Conservation (phyloP, 495 filamentous ascomycete species). For the Astrocystis sublimbata region DNA sequence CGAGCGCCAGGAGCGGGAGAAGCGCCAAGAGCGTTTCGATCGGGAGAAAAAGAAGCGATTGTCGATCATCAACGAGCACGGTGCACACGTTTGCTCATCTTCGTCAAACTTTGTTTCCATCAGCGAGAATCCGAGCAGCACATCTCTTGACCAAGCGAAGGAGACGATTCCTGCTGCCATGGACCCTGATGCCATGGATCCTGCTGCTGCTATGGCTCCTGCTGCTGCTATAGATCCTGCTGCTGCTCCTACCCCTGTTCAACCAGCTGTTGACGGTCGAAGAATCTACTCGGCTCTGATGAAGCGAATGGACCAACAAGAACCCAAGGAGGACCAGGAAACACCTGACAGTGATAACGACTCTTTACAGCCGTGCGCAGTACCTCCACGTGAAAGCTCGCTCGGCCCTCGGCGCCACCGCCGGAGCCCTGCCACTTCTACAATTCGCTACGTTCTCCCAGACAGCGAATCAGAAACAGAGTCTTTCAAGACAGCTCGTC, state of each 20-base stretch:
- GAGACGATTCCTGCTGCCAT: conserved; percentile 21
- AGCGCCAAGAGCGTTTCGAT: no score
- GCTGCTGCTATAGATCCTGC: no score
- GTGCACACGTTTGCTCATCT: conserved; percentile 48
- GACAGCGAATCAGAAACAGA: conserved; percentile 21
- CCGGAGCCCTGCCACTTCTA: conserved; percentile 25
- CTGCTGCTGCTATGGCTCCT: no score
- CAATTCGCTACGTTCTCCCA: conserved; percentile 37
- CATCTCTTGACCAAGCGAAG: conserved; percentile 12
- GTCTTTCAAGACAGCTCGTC: conserved; percentile 7
- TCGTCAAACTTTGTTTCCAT: conserved; percentile 21
- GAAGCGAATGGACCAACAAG: conserved; percentile 42
- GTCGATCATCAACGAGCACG: conserved; percentile 67
- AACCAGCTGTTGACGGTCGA: conserved; percentile 63
- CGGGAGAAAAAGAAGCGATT: conserved; percentile 60
- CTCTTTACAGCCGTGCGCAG: conserved; percentile 33
- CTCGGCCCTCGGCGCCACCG: conserved; percentile 8
- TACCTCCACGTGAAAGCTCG: conserved; percentile 36
- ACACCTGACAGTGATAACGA: conserved; percentile 27
- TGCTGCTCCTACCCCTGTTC: no score
- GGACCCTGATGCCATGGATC: no score
- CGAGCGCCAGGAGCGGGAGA: no score
- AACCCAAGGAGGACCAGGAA: conserved; percentile 30
- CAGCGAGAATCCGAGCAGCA: conserved; percentile 11
- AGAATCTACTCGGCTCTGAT: conserved; percentile 74